Percentiles rank a stretch among this genome's conserved stretches.
phyloP scores from a whole-genome alignment of 2,329 filamentous ascomycete genomes.

The Phialemoniopsis sp. region DNA sequence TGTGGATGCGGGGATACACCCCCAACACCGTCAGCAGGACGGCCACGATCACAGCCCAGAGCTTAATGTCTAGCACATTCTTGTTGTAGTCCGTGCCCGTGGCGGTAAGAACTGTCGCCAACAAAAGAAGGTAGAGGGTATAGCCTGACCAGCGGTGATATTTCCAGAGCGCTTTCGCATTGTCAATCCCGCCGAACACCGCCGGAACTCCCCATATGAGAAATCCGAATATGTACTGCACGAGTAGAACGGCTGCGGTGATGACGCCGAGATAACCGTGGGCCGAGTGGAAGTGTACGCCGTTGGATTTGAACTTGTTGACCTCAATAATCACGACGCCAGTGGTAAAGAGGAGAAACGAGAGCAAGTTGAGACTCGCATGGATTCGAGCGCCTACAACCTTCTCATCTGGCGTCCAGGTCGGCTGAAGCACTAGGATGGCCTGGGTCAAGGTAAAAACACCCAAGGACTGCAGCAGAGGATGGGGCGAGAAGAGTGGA shows the following conservation, averaged over 20 bases:
- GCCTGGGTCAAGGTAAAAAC: constrained; percentile 75
- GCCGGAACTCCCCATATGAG: constrained; percentile 74
- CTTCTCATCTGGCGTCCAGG: constrained; percentile 74
- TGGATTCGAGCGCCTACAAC: constrained; percentile 56
- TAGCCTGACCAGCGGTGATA: constrained; percentile 83
- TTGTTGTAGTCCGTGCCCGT: constrained; percentile 73
- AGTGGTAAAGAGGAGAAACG: constrained; percentile 55
- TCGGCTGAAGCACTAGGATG: constrained; percentile 83
- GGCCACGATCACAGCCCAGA: constrained; percentile 72
- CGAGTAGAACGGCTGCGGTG: constrained; percentile 63
- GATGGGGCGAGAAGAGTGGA: constrained; percentile 85
- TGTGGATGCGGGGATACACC: constrained; percentile 73
- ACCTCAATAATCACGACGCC: constrained; percentile 72
- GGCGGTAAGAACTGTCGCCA: constrained; percentile 71
- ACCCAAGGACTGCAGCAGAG: constrained; percentile 64
- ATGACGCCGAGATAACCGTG: constrained; percentile 82
- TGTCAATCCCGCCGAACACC: constrained; percentile 74
- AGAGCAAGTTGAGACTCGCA: constrained; percentile 63
- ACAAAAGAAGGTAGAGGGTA: constrained; percentile 54
- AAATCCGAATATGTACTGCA: constrained; percentile 77
- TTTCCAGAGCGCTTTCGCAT: constrained; percentile 82
- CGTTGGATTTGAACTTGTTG: constrained; percentile 71
- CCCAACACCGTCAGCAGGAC: constrained; percentile 65
- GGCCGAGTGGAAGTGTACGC: constrained; percentile 71
- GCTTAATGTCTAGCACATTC: constrained; percentile 63